These are phyloP conservation scores for Pseudogymnoascus sp. DNA, from an alignment of 2,329 filamentous ascomycete genomes.

Conservation along the genomic window DNA sequence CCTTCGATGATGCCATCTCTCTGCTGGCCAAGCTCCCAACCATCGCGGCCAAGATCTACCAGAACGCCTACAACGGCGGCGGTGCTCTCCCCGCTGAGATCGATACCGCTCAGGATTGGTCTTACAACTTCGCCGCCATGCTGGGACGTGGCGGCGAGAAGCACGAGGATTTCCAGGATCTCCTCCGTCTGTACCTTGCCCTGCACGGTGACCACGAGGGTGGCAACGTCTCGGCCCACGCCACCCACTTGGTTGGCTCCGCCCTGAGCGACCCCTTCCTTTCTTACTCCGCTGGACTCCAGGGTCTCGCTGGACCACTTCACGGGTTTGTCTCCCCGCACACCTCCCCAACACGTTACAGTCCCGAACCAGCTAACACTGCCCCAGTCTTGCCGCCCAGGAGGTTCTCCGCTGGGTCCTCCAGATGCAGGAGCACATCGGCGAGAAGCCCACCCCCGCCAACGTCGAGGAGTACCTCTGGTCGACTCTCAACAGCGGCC, in stretches of 20 bases:
- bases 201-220: conserved; percentile 98
- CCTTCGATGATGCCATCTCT: conserved; percentile 90
- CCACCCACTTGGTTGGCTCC: conserved; percentile 90
- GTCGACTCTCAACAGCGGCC: conserved; percentile 85
- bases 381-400: conserved; percentile 65
- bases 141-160: conserved; percentile 81
- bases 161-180: conserved; percentile 90
- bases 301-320: conserved; percentile 88
- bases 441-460: conserved; percentile 64
- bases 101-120: conserved; percentile 86
- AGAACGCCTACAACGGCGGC: conserved; percentile 72
- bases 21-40: conserved; percentile 93
- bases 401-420: conserved; percentile 96
- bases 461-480: conserved; percentile 88
- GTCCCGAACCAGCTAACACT: neutral
- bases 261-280: conserved; percentile 93
- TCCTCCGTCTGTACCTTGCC: conserved; percentile 87
- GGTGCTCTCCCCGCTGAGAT: conserved; percentile 67
- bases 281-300: conserved; percentile 89
- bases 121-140: conserved; percentile 97
- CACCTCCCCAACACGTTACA: neutral
- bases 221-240: conserved; percentile 91
- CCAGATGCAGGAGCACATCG: conserved; percentile 88
- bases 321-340: conserved; percentile 51
- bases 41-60: conserved; percentile 96